Evolutionary conservation across 352 stramenopile genomes (phyloP).

Genomic region (Globisporangium spinosum): DNA sequence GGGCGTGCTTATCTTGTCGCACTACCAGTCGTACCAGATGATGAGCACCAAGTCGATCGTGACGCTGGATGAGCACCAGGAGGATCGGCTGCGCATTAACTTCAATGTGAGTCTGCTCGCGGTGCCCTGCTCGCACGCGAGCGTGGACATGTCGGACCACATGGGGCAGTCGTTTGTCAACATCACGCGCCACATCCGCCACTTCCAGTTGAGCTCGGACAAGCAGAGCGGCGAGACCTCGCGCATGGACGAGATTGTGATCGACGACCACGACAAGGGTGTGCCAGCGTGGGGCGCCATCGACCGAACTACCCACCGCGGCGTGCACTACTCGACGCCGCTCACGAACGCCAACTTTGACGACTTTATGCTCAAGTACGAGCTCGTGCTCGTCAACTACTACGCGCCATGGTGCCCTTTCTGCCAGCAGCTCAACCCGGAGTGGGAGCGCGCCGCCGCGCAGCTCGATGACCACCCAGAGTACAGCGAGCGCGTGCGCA

Average conservation of each 20-base stretch:
- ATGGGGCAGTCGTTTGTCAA: conserved; percentile 76
- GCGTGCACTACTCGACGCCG: conserved; percentile 71
- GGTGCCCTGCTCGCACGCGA: conserved; percentile 65
- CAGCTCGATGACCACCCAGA: conserved; percentile 72
- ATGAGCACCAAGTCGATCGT: conserved; percentile 52
- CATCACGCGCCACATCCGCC: conserved; percentile 76
- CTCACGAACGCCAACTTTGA: conserved; percentile 65
- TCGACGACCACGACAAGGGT: conserved; percentile 58
- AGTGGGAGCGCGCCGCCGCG: conserved; percentile 71
- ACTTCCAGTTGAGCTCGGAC: conserved; percentile 55
- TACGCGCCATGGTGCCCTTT: conserved; percentile 82
- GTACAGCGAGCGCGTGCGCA: conserved; percentile 72
- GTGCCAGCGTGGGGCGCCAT: conserved; percentile 64
- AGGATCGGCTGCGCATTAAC: conserved; percentile 80
- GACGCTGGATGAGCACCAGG: conserved; percentile 69
- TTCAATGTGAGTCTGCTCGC: conserved; percentile 82
- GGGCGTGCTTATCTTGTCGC: conserved; percentile 42
- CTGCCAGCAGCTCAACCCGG: conserved; percentile 67
- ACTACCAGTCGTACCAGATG: conserved; percentile 53
- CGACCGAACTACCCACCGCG: conserved; percentile 39
- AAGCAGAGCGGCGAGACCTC: conserved; percentile 26
- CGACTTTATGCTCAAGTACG: conserved; percentile 80
- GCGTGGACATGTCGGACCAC: conserved; percentile 77
- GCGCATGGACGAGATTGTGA: conserved; percentile 66
- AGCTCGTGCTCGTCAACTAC: conserved; percentile 83